Conservation (phyloP, 2,329 filamentous ascomycete species). For the Tricladium varicosporioides region DNA sequence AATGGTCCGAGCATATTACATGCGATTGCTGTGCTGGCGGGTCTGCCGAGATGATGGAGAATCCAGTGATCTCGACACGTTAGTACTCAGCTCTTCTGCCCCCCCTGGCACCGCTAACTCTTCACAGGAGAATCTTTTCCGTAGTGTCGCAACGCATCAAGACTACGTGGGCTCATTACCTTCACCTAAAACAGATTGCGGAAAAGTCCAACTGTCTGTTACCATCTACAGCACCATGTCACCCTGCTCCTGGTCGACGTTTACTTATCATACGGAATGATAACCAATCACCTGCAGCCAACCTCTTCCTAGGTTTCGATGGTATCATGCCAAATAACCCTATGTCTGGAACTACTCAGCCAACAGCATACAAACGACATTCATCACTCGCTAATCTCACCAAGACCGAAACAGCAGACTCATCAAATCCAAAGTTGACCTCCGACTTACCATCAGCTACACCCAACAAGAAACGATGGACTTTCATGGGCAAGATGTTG, state of each 20-base stretch:
- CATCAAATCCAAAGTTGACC: slow-evolving; percentile 16
- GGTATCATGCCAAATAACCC: slow-evolving; percentile 40
- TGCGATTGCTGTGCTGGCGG: slow-evolving; percentile 70
- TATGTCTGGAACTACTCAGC: slow-evolving; percentile 13
- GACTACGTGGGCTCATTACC: slow-evolving; percentile 61
- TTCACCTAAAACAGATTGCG: slow-evolving; percentile 56
- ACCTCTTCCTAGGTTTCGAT: slow-evolving; percentile 61
- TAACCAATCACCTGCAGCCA: slow-evolving; percentile 35
- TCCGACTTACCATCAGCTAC: slow-evolving; percentile 17
- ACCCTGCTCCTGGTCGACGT: slow-evolving; percentile 65
- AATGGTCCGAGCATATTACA: slow-evolving; percentile 75
- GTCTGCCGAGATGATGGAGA: slow-evolving; percentile 60
- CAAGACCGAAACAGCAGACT: slow-evolving; percentile 18
- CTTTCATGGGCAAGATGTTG: slow-evolving; percentile 62
- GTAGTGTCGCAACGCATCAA: slow-evolving; percentile 56
- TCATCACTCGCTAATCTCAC: slow-evolving; percentile 22
- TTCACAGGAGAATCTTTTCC: slow-evolving; percentile 53
- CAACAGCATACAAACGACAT: slow-evolving; percentile 27
- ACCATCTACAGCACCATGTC: slow-evolving; percentile 63
- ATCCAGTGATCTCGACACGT: slow-evolving; percentile 53
- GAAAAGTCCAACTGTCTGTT: slow-evolving; percentile 46
- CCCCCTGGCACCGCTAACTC: slow-evolving; percentile 24
- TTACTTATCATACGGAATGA: slow-evolving; percentile 71
- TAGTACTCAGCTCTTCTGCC: slow-evolving; percentile 35
- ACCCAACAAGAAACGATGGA: slow-evolving; percentile 57